Base-by-base conservation (phyloP, 2,329 filamentous ascomycete species). In the Cryphonectria carpinicola region DNA sequence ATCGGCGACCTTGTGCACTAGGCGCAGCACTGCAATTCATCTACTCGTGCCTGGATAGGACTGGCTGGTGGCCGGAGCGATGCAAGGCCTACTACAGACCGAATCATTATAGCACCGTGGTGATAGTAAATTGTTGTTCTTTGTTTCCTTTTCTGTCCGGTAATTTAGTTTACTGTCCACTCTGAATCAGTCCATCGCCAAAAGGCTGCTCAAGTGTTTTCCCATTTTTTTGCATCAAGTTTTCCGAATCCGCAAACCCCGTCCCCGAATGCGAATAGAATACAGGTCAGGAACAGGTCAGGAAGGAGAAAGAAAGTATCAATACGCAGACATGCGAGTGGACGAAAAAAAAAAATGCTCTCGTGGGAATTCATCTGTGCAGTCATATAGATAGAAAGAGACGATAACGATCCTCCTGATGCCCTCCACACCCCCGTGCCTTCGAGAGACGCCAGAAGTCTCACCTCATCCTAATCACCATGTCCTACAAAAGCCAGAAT, bases 211-310 rank as follows among this genome's bases (percentile, higher is more conserved):
- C 58, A 69, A 67, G 61, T 61, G 32, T 67, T 67, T 65, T 52
- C 28, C 52, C 65, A 10, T 37, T 67, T 67, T 67, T 67, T 66
- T 43, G 65, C 63, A 66, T 63, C 56, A 65, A 74, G 70, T 72
- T 74, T 74, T 74, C 67, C 72, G 69, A 46, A 66, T 67, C 68
- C 72, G 64, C 54, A 54, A 46, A 68, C 46, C 69, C 77, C 71
- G 74, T 75, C 73, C 75, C 73, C 74, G 76, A 68, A 71, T 70
- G 77, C 77, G 76, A 77, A 78, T 79, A 79, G 74, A 78, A 78
- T 80, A 79, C 78, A 80, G 71, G 71, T 77, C 75, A 75, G 77
- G 52, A 70, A 79, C 78, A 80, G 71, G 71, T 77, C 75, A 75
- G 77, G 52, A 70, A 61, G 77, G 77, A 79, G 75, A 74, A 77